Conservation (phyloP, 2,329 filamentous ascomycete species). For the Sporothrix protearum region DNA sequence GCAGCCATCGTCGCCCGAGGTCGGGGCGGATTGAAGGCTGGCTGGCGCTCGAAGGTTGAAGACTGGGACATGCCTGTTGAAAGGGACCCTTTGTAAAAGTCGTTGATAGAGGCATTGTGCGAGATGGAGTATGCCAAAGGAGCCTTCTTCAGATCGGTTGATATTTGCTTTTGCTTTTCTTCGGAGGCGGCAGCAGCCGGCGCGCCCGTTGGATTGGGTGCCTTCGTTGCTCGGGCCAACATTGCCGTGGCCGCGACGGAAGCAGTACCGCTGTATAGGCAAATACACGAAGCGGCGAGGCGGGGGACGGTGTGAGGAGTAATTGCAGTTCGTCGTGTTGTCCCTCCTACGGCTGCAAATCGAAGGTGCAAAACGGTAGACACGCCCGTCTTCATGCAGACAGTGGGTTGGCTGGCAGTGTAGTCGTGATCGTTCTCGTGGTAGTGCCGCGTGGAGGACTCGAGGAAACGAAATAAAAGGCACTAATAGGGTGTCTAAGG, state of each 20-base stretch:
- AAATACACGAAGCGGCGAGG: not conserved
- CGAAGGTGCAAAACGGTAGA: slow-evolving; percentile 26
- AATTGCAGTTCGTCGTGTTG: slow-evolving; percentile 18
- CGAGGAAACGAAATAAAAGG: not conserved
- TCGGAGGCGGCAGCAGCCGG: slow-evolving; percentile 33
- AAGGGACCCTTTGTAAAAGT: slow-evolving; percentile 18
- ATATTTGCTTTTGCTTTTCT: slow-evolving; percentile 29
- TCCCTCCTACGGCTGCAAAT: slow-evolving; percentile 26
- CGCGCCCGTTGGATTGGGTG: slow-evolving; percentile 34
- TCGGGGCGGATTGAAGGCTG: not conserved
- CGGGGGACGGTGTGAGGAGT: not conserved
- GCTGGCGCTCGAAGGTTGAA: slow-evolving; percentile 29
- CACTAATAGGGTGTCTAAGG: not conserved
- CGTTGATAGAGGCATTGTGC: slow-evolving; percentile 39
- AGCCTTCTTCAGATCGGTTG: slow-evolving; percentile 44
- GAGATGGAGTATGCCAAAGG: slow-evolving; percentile 48
- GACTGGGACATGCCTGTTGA: slow-evolving; percentile 32
- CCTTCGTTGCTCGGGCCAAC: slow-evolving; percentile 33
- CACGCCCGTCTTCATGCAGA: slow-evolving; percentile 31
- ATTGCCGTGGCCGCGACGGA: slow-evolving; percentile 32
- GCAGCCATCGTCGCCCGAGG: slow-evolving; percentile 21
- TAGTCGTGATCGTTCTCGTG: slow-evolving; percentile 11
- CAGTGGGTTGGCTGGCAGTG: slow-evolving; percentile 3
- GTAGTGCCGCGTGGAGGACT: not conserved
- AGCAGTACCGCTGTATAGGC: not conserved